These are phyloP conservation scores for Melocanna baccifera DNA, from an alignment of 176 grass and related monocot genomes.

Conservation along the genomic window DNA sequence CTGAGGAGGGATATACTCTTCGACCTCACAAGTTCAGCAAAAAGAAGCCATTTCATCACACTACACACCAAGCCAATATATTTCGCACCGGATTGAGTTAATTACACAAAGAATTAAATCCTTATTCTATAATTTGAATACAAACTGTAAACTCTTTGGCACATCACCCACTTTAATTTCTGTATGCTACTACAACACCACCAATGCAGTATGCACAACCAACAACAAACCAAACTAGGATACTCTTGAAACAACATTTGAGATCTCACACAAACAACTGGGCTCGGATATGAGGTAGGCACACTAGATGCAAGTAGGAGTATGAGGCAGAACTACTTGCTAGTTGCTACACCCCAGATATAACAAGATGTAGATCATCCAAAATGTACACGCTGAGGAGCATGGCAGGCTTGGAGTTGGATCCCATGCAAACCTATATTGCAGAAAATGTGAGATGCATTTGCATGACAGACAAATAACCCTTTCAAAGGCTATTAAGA, in stretches of 20 bases:
- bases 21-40: background rate
- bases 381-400: constrained; percentile 37
- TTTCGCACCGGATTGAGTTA: constrained; percentile 22
- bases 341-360: background rate
- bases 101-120: constrained; percentile 55
- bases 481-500: constrained; percentile 73
- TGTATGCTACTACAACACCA: constrained; percentile 51
- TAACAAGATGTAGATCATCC: constrained; percentile 15
- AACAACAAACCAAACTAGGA: constrained; percentile 41
- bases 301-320: constrained; percentile 35
- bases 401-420: constrained; percentile 23
- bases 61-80: constrained; percentile 44
- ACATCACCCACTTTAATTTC: constrained; percentile 28
- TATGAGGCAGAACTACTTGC: constrained; percentile 9
- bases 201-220: constrained; percentile 53
- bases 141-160: constrained; percentile 42
- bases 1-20: background rate
- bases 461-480: constrained; percentile 9
- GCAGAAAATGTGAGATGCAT: background rate
- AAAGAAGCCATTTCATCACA: constrained; percentile 12
- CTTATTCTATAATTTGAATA: constrained; percentile 68
- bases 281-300: constrained; percentile 2
- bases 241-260: background rate
- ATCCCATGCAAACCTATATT: constrained; percentile 21
- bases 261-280: constrained; percentile 16